phyloP scores from a whole-genome alignment of 352 stramenopile genomes.

The Phytophthora tentaculata region DNA sequence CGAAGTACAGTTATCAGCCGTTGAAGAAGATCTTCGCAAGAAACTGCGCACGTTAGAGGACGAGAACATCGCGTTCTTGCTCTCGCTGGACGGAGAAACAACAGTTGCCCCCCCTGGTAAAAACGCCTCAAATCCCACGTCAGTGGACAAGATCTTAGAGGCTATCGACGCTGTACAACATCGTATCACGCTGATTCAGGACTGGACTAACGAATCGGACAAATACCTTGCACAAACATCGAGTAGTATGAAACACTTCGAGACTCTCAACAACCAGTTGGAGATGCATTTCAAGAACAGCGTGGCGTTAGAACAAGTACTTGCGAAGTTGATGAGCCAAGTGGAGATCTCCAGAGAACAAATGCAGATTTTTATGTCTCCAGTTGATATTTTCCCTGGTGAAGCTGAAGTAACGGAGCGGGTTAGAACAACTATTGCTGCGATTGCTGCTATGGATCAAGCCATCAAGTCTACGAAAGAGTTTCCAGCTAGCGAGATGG shows the following conservation, averaged over 20 bases:
- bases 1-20: slow-evolving; percentile 47
- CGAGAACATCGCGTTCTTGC: slow-evolving; percentile 78
- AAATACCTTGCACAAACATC: slow-evolving; percentile 67
- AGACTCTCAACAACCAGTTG: slow-evolving; percentile 80
- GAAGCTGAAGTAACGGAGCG: slow-evolving; percentile 44
- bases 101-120: slow-evolving; percentile 8
- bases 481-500: slow-evolving; percentile 74
- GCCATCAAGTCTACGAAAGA: slow-evolving; percentile 64
- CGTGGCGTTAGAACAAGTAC: slow-evolving; percentile 61
- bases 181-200: slow-evolving; percentile 48
- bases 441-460: slow-evolving; percentile 50
- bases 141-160: slow-evolving; percentile 66
- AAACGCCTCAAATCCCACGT: slow-evolving; percentile 19
- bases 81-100: slow-evolving; percentile 61
- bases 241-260: slow-evolving; percentile 78
- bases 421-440: slow-evolving; percentile 46
- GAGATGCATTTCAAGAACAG: slow-evolving; percentile 86
- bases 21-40: slow-evolving; percentile 65
- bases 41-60: slow-evolving; percentile 69
- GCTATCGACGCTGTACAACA: slow-evolving; percentile 60
- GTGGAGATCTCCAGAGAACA: slow-evolving; percentile 64
- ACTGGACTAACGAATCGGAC: slow-evolving; percentile 70
- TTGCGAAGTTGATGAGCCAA: slow-evolving; percentile 53
- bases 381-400: slow-evolving; percentile 53
- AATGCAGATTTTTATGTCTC: slow-evolving; percentile 61